Conservation (phyloP, 179 eudicot species). For the Spergularia azorica region DNA sequence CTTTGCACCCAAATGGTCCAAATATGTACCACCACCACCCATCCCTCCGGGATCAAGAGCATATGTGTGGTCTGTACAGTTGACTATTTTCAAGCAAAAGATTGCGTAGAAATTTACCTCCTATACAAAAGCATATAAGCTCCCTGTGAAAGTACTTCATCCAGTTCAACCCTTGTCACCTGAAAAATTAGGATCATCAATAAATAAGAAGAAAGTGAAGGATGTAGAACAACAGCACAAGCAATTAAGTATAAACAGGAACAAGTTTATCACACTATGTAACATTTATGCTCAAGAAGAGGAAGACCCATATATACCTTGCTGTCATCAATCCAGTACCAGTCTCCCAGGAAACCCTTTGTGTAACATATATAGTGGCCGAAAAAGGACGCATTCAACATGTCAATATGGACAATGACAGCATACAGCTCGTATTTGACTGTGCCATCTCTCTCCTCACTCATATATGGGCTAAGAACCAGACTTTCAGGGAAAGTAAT, state of each 20-base stretch:
- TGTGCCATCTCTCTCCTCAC: constrained; percentile 58
- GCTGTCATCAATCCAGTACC: constrained; percentile 93
- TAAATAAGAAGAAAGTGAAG: not conserved
- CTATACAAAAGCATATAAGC: constrained; percentile 97
- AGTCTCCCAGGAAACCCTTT: constrained; percentile 73
- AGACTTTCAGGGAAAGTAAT: constrained; percentile 73
- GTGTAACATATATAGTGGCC: constrained; percentile 92
- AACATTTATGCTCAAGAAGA: too few relatives aligned
- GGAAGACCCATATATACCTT: constrained; percentile 53
- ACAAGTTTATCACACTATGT: not conserved
- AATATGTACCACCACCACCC: not conserved
- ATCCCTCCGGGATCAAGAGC: not conserved
- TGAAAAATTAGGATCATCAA: constrained; percentile 28
- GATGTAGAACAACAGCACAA: too few relatives aligned
- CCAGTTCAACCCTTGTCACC: constrained; percentile 75
- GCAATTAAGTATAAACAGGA: not conserved
- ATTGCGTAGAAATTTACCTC: constrained; percentile 46
- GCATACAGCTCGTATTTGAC: constrained; percentile 78
- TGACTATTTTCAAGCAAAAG: not conserved
- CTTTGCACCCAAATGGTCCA: not conserved
- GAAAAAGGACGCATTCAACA: constrained; percentile 91
- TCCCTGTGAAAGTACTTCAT: constrained; percentile 92
- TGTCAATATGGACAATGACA: constrained; percentile 89
- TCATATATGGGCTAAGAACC: constrained; percentile 86
- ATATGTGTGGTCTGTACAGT: not conserved